Evolutionary conservation across 2,329 filamentous ascomycete genomes (phyloP), one percentile per base, ranked within the genome.

Genomic region (Exophiala bonariae): DNA sequence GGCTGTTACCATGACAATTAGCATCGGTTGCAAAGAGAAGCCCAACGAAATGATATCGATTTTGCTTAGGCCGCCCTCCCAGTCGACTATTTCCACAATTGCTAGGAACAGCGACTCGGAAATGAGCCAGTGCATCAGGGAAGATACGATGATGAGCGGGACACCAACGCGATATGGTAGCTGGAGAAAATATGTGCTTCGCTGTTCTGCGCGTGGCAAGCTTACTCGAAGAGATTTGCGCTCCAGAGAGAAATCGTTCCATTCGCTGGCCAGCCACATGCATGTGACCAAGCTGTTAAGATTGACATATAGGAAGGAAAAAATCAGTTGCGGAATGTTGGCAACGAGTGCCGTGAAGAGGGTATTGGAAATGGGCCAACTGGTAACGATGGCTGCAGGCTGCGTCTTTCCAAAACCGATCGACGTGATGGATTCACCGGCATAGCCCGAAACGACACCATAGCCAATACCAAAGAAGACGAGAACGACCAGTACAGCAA

Each of bases 251-350:
- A 72, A 75, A 2, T 59, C 54, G 35, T 63, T 71, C 64, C 72
- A 82, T 59, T 82, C 79, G 9, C 62, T 55, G 0, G 70, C 70
- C 0, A 75, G 59, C 1, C 74, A 63, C 63, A 80, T 77, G 10
- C 60, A 64, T 1, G 74, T 81, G 26, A 66, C 54, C 5, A 69
- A 46, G 19, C 58, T 47, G 38, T 71, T 71, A 50, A 61, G 61
- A 7, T 59, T 36, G 30, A 71, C 59, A 41, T 69, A 71, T 5
- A 69, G 48, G 26, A 67, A 40, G 1, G 65, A 67, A 6, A 69
- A 48, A 11, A 69, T 49, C 1, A 61, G 41, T 57, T 71, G 68
- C 0, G 66, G 65, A 0, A 58, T 49, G 42, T 71, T 71, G 14
- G 64, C 66, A 11, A 70, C 47, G 4, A 64, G 22, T 22, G 58